These are phyloP conservation scores for Drosera spatulata DNA, from an alignment of 179 eudicot genomes.

Conservation along the genomic window DNA sequence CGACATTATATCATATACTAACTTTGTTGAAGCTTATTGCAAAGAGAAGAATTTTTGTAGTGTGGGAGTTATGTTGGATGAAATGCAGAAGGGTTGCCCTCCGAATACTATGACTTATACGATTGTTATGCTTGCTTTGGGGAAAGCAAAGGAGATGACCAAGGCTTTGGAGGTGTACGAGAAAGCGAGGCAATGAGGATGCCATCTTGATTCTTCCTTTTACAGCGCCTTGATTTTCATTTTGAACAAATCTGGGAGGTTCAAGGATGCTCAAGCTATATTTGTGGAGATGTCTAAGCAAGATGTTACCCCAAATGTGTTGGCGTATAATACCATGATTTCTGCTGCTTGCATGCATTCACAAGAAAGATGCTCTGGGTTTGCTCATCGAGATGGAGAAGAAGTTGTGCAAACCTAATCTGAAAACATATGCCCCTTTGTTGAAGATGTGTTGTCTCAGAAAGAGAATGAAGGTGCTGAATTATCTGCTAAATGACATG, in stretches of 20 bases:
- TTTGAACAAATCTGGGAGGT: slow-evolving; percentile 46
- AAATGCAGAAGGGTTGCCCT: slow-evolving; percentile 50
- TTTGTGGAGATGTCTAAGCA: slow-evolving; percentile 57
- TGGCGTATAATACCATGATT: slow-evolving; percentile 65
- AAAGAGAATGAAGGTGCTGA: slow-evolving; percentile 70
- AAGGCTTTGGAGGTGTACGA: slow-evolving; percentile 51
- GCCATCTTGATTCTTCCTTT: slow-evolving; percentile 48
- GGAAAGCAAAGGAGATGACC: slow-evolving; percentile 57
- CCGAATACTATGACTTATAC: slow-evolving; percentile 72
- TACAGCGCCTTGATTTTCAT: slow-evolving; percentile 49
- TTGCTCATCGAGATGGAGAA: slow-evolving; percentile 66
- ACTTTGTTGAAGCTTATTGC: slow-evolving; percentile 50
- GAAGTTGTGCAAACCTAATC: slow-evolving; percentile 37
- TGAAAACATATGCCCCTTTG: slow-evolving; percentile 52
- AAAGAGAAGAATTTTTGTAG: slow-evolving; percentile 52
- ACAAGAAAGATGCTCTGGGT: slow-evolving; percentile 59
- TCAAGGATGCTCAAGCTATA: slow-evolving; percentile 51
- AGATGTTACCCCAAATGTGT: slow-evolving; percentile 36
- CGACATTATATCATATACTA: slow-evolving; percentile 49
- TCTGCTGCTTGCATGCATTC: slow-evolving; percentile 36
- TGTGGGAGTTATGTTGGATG: slow-evolving; percentile 44
- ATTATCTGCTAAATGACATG: slow-evolving; percentile 61
- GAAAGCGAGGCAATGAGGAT: slow-evolving; percentile 45
- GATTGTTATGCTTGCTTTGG: slow-evolving; percentile 52
- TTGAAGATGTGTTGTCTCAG: slow-evolving; percentile 65